Evolutionary conservation across 2,329 filamentous ascomycete species (phyloP), one percentile per base, ranked within the genome.

Genomic region (Escovopsis weberi): DNA sequence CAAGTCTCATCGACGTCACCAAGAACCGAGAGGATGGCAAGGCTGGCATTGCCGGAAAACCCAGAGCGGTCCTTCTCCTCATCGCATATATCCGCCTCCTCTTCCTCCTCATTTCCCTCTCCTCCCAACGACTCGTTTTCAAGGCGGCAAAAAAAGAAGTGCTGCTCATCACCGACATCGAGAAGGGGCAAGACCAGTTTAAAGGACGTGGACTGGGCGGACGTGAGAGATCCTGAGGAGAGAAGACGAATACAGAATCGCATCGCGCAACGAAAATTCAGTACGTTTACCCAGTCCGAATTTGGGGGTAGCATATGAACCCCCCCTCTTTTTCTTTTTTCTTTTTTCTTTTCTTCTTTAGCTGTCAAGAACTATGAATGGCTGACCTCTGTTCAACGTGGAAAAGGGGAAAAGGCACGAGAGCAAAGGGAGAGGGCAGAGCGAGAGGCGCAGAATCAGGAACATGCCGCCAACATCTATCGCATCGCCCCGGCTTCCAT

Each of bases 181-280:
- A 66, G 64, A 43, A 67, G 62, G 43, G 51, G 57, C 39, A 71
- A 65, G 48, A 57, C 65, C 5, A 63, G 53, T 30, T 39, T 58
- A 19, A 71, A 69, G 48, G 64, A 64, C 3, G 70, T 82, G 48
- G 75, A 85, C 61, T 87, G 82, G 82, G 68, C 73, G 26, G 72
- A 79, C 0, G 70, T 86, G 37, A 74, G 72, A 6, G 80, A 86
- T 51, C 79, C 80, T 0, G 77, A 78, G 46, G 79, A 85, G 62
- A 70, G 82, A 54, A 69, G 82, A 48, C 78, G 80, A 46, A 81
- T 86, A 40, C 82, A 87, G 57, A 87, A 87, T 56, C 74, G 80
- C 42, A 73, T 85, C 47, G 82, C 82, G 2, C 82, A 86, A 54
- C 70, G 82, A 50, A 85, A 85, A 53, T 86, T 85, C 51, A 72